Evolutionary conservation across 805 yeast species (phyloP).

Genomic region (Teunomyces gatunensis): DNA sequence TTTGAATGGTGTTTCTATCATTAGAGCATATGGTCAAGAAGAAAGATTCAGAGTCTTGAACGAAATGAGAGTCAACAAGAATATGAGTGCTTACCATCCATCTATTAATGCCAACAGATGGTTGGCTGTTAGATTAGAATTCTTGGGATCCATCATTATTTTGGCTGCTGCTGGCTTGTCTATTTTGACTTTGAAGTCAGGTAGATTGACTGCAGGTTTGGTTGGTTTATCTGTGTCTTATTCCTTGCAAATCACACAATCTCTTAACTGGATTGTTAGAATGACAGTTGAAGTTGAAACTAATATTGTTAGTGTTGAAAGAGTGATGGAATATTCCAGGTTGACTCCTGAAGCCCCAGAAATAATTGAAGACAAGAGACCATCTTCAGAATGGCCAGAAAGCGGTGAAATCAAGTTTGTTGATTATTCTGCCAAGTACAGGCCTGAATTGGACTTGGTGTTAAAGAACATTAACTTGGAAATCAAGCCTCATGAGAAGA

Average conservation of each 20-base stretch:
- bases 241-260: slow-evolving; percentile 88
- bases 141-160: slow-evolving; percentile 85
- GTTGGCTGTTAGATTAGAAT: slow-evolving; percentile 93
- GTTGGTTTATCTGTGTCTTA: slow-evolving; percentile 93
- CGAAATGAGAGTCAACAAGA: slow-evolving; percentile 71
- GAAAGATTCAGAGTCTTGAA: slow-evolving; percentile 63
- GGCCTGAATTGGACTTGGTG: slow-evolving; percentile 45
- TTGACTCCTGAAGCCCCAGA: slow-evolving; percentile 83
- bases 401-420: slow-evolving; percentile 36
- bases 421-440: slow-evolving; percentile 40
- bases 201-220: slow-evolving; percentile 79
- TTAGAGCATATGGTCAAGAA: slow-evolving; percentile 70
- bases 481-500: slow-evolving; percentile 38
- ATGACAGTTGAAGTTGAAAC: slow-evolving; percentile 99
- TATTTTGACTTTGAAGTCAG: slow-evolving; percentile 64
- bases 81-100: slow-evolving; percentile 91
- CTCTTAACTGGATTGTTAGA: slow-evolving; percentile 95
- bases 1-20: slow-evolving; percentile 69
- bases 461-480: slow-evolving; percentile 37
- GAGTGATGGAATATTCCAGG: slow-evolving; percentile 84
- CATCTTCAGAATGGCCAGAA: slow-evolving; percentile 43
- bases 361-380: slow-evolving; percentile 60
- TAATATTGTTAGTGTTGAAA: slow-evolving; percentile 93
- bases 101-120: slow-evolving; percentile 92
- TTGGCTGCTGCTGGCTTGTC: slow-evolving; percentile 82